phyloP scores from a whole-genome alignment of 352 stramenopile genomes.

The Phytophthora capsici region DNA sequence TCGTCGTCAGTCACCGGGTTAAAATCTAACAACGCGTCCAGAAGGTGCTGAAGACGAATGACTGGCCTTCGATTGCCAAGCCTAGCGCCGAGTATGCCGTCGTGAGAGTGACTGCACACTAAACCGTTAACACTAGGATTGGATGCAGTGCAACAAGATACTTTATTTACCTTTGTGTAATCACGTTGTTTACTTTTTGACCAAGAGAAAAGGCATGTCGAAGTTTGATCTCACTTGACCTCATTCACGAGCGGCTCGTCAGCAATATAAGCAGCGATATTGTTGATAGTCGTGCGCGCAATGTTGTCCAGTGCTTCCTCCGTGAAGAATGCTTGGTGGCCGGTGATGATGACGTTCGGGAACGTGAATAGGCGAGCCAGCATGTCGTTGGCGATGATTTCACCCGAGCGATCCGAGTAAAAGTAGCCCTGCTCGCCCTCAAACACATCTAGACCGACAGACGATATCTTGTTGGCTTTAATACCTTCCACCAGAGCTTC shows the following conservation, averaged over 20 bases:
- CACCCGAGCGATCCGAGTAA: conserved; percentile 73
- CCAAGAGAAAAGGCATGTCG: no score
- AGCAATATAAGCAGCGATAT: conserved; percentile 59
- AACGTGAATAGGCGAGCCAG: conserved; percentile 79
- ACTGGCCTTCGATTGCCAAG: conserved; percentile 1
- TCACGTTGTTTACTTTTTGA: neutral
- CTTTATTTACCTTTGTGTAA: neutral
- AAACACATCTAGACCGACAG: conserved; percentile 88
- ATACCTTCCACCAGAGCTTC: conserved; percentile 79
- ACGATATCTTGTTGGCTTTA: conserved; percentile 75
- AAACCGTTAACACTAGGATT: conserved; percentile 23
- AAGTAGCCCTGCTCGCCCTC: conserved; percentile 80
- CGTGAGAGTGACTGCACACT: neutral
- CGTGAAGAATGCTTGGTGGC: conserved; percentile 84
- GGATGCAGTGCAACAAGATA: conserved; percentile 7
- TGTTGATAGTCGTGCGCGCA: conserved; percentile 67
- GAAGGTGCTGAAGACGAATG: neutral
- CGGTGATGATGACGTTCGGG: conserved; percentile 80
- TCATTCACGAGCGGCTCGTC: conserved; percentile 54
- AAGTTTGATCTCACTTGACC: conserved; percentile 60
- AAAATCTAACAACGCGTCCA: neutral
- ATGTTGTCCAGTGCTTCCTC: conserved; percentile 78
- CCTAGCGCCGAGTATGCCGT: conserved; percentile 6
- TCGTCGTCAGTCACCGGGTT: neutral
- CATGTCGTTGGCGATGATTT: conserved; percentile 63